These are phyloP conservation scores for Trichosporon asahii DNA, from an alignment of 1,284 basidiomycete genomes.

Conservation along the genomic window DNA sequence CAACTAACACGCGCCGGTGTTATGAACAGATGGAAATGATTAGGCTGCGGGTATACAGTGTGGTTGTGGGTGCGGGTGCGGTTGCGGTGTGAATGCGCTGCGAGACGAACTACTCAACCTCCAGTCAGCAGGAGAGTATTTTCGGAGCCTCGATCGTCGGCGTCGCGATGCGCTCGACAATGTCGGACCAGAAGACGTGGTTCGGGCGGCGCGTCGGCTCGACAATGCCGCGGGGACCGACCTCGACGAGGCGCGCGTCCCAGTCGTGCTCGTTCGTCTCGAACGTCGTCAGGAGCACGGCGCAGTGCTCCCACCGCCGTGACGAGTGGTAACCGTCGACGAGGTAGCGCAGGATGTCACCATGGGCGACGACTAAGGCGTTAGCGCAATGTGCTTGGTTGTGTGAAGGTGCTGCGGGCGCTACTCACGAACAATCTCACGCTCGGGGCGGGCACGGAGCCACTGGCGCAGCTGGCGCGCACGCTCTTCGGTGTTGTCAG, in stretches of 20 bases:
- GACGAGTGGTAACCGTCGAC: conserved; percentile 38
- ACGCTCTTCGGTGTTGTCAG: conserved; percentile 36
- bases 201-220: not conserved
- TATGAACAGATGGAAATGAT: not conserved
- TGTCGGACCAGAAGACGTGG: not conserved
- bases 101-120: not conserved
- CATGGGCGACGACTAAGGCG: conserved; percentile 47
- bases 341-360: conserved; percentile 49
- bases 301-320: conserved; percentile 23
- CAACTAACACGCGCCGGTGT: conserved; percentile 8
- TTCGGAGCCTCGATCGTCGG: not conserved
- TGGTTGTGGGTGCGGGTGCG: too few species aligned
- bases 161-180: conserved; percentile 5
- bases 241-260: not conserved
- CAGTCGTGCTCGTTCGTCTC: conserved; percentile 4
- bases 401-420: not conserved
- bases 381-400: not conserved
- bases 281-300: not conserved
- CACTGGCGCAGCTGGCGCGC: conserved; percentile 41
- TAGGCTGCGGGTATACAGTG: not conserved
- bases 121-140: conserved; percentile 6
- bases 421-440: conserved; percentile 42
- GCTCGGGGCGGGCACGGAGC: conserved; percentile 44
- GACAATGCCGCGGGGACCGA: not conserved
- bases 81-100: not conserved